Evolutionary conservation across 164 flowering plant species (phyloP).

Genomic region (Berberis thunbergii): DNA sequence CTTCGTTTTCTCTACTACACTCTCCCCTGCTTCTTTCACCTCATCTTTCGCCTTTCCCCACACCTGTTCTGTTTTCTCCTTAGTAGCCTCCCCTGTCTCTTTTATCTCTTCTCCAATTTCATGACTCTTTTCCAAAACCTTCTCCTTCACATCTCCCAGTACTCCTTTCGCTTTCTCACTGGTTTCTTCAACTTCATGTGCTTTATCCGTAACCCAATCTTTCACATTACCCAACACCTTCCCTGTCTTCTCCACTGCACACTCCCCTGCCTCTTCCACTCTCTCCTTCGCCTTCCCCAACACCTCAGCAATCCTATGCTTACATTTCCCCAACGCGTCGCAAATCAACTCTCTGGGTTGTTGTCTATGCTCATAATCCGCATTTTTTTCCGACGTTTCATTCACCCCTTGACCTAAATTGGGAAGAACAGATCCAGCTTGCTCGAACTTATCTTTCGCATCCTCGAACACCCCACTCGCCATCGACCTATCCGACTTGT

Average conservation of each 20-base stretch:
- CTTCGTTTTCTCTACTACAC: neutral
- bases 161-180: neutral
- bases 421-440: slow-evolving; percentile 21
- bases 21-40: slow-evolving; percentile 1
- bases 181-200: neutral
- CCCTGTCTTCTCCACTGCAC: neutral
- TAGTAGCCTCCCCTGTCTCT: neutral
- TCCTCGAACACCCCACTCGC: neutral
- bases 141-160: neutral
- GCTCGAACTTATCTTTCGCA: slow-evolving; percentile 19
- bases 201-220: neutral
- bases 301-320: slow-evolving; percentile 28
- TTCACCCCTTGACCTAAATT: slow-evolving; percentile 21
- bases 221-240: neutral
- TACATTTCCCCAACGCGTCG: slow-evolving; percentile 57
- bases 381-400: neutral
- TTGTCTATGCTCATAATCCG: neutral
- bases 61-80: neutral
- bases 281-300: slow-evolving; percentile 14
- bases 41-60: neutral
- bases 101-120: slow-evolving; percentile 3
- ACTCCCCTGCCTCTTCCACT: slow-evolving; percentile 12
- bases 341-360: slow-evolving; percentile 40
- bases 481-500: too few species aligned
- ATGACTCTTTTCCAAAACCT: neutral